Evolutionary conservation across 1,139 yeast genomes (phyloP).

Genomic region (Protomyces macrosporus): DNA sequence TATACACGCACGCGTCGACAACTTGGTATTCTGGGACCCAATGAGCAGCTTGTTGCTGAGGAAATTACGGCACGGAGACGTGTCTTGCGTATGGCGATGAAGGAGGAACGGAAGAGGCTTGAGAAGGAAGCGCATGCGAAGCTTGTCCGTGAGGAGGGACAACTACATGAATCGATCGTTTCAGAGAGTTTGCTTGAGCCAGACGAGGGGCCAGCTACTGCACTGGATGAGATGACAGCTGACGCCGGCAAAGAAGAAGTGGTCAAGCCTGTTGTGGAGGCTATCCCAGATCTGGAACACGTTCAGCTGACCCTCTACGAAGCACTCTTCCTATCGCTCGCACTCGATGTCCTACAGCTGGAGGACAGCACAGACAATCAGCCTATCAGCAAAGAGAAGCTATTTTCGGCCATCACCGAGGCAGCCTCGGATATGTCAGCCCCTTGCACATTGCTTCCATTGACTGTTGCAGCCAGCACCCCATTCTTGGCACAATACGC

Average conservation of each 20-base stretch:
- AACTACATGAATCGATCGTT: slow-evolving; percentile 1
- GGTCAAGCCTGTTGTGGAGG: slow-evolving; percentile 5
- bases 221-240: background rate
- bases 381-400: background rate
- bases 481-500: slow-evolving; percentile 54
- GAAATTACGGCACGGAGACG: slow-evolving; percentile 73
- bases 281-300: slow-evolving; percentile 51
- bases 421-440: background rate
- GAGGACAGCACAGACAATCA: slow-evolving; percentile 30
- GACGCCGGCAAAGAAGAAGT: slow-evolving; percentile 27
- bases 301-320: slow-evolving; percentile 75
- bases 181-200: background rate
- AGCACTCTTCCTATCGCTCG: slow-evolving; percentile 58
- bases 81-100: slow-evolving; percentile 65
- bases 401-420: background rate
- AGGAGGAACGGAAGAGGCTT: slow-evolving; percentile 47
- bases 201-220: background rate
- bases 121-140: slow-evolving; percentile 39
- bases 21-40: slow-evolving; percentile 41
- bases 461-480: slow-evolving; percentile 35
- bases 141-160: slow-evolving; percentile 30
- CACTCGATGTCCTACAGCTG: slow-evolving; percentile 46
- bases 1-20: slow-evolving; percentile 56
- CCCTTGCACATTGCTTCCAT: too few species aligned
- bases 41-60: slow-evolving; percentile 51